Evolutionary conservation across 768 basidiomycete species (phyloP), one percentile per base, ranked within the genome.

Genomic region (Tricholoma bakamatsutake): DNA sequence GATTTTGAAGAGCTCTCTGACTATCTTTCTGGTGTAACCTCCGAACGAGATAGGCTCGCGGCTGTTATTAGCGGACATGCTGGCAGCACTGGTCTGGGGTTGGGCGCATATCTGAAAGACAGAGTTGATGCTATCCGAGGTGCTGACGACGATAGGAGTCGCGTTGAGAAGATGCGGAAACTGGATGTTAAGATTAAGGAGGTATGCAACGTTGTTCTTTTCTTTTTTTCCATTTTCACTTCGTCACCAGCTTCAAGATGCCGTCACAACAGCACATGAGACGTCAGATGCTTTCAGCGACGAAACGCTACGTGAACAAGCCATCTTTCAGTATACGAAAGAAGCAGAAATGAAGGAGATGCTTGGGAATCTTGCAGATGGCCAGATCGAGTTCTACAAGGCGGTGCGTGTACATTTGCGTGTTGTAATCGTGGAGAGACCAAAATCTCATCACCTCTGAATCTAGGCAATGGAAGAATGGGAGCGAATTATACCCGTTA

Each of bases 1-100:
- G 97, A 99, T 67, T 96, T 98, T 60, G 97, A 99, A 71, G 96
- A 98, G 68, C 80, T 98, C 8, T 93, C 93, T 2, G 90, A 93
- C 52, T 98, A 98, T 70, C 79, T 99, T 11, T 90, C 90, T 5
- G 90, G 88, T n/a, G 86, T 98, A 45, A 93, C 92, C 0, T 77
- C 85, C 10, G 97, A 99, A 71, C 86, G 97, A 18, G 97, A 99
- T 66, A 78, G 97, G 45, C 76, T 99, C 9, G 85, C 94, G 17
- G 93, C 93, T 1, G 79, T 98, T 43, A 90, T 92, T 64, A 85
- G 81, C 56, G 93, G 90, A n/a, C 92, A 89, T 67, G 90, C 87
- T 54, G 91, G 86, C 55, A 86, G 90, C 71, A 85, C 81, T 21
- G 90, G 91, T 4, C 76, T 95, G 0, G 94, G 94, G 2, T 64